phyloP scores from a whole-genome alignment of 176 grass and related monocot genomes.

The Tillandsia fasciculata region DNA sequence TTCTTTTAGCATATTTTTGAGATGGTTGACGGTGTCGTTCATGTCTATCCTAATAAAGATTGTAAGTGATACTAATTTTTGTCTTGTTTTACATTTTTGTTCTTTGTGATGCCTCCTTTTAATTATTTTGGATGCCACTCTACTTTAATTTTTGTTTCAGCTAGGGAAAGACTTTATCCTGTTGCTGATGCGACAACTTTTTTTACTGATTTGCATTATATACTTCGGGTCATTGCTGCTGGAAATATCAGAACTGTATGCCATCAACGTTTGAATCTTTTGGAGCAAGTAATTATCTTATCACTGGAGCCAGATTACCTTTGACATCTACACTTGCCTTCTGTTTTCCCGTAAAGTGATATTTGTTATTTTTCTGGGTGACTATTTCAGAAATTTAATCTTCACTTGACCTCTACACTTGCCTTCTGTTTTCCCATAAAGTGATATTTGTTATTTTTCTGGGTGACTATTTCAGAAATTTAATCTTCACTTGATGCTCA shows the following conservation, averaged over 20 bases:
- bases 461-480: conserved; percentile 60
- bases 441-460: conserved; percentile 13
- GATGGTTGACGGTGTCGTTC: conserved; percentile 95
- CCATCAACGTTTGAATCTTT: conserved; percentile 75
- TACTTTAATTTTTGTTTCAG: conserved; percentile 37
- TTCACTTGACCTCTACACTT: neutral
- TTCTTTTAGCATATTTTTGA: conserved; percentile 63
- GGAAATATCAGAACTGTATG: conserved; percentile 91
- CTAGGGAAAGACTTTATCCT: conserved; percentile 64
- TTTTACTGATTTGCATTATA: conserved; percentile 92
- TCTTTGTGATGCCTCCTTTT: conserved; percentile 5
- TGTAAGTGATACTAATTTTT: conserved; percentile 38
- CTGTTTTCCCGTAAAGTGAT: neutral
- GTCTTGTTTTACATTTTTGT: conserved; percentile 10
- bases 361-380: conserved; percentile 16
- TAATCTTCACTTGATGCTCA: conserved; percentile 96
- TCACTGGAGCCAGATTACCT: neutral
- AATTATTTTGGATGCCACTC: neutral
- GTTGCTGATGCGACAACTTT: conserved; percentile 88
- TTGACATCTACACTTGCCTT: conserved; percentile 2
- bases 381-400: conserved; percentile 79
- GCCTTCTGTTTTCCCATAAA: neutral
- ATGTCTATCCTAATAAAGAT: conserved; percentile 68
- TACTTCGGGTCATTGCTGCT: conserved; percentile 75
- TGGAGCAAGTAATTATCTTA: conserved; percentile 65